A percentile compares a stretch with the other conserved stretches of the same genome.
phyloP scores from a whole-genome alignment of 106 monocot genomes.

The Xerophyta viscosa region DNA sequence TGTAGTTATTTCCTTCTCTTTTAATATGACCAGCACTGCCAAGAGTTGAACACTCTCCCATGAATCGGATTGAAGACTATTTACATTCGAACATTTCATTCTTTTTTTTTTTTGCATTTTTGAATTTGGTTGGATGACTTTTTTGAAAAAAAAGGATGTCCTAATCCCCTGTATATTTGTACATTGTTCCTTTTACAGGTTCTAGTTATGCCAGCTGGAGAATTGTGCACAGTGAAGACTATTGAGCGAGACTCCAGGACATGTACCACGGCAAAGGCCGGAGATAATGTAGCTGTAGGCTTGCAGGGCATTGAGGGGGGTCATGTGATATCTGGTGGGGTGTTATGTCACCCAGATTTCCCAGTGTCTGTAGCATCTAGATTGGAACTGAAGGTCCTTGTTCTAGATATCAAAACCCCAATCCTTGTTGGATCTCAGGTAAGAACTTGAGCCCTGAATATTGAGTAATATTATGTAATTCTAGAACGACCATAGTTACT shows the following conservation, averaged over 20 bases:
- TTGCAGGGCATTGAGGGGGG: constrained; percentile 50
- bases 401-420: constrained; percentile 54
- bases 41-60: too few relatives aligned
- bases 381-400: constrained; percentile 76
- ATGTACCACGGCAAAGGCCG: constrained; percentile 71
- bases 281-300: constrained; percentile 61
- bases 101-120: too few relatives aligned
- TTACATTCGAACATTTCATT: too few relatives aligned
- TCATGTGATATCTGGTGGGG: constrained; percentile 46
- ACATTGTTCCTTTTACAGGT: constrained; percentile 36
- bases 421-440: constrained; percentile 72
- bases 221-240: constrained; percentile 44
- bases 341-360: constrained; percentile 76
- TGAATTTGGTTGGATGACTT: too few relatives aligned
- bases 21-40: too few relatives aligned
- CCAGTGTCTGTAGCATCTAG: constrained; percentile 54
- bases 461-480: too few relatives aligned
- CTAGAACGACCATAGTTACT: too few relatives aligned
- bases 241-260: constrained; percentile 52
- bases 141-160: too few relatives aligned
- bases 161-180: too few relatives aligned
- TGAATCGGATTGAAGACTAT: too few relatives aligned
- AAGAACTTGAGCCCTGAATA: too few relatives aligned
- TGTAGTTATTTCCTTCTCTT: too few relatives aligned
- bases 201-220: constrained; percentile 71